phyloP scores from a whole-genome alignment of 345 rosid genomes.

The Eucalyptus cloeziana region DNA sequence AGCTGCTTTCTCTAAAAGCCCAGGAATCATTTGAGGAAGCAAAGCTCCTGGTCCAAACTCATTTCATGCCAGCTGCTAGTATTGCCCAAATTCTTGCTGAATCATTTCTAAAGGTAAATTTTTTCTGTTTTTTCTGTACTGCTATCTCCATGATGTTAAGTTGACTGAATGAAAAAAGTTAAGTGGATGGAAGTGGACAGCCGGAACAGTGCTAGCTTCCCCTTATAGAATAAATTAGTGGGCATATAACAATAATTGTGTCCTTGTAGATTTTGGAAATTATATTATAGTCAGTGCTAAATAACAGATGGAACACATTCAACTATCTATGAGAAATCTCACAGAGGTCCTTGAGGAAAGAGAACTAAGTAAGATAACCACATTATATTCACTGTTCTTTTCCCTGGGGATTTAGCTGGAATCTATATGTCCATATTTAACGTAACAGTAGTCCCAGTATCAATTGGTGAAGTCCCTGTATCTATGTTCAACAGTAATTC shows the following conservation, averaged over 20 bases:
- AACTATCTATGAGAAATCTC: neutral
- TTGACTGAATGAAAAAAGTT: neutral
- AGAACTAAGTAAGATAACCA: neutral
- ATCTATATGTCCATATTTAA: neutral
- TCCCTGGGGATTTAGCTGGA: neutral
- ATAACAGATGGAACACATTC: neutral
- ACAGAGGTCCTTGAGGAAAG: neutral
- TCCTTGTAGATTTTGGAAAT: neutral
- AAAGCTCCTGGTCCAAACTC: constrained; percentile 67
- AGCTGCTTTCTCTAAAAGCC: constrained; percentile 94
- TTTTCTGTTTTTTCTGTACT: neutral
- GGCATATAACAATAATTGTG: neutral
- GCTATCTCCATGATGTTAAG: neutral
- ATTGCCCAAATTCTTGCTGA: constrained; percentile 96
- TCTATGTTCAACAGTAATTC: neutral
- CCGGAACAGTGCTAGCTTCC: neutral
- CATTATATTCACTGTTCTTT: neutral
- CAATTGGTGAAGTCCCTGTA: neutral
- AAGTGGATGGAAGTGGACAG: neutral
- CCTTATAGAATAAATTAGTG: neutral
- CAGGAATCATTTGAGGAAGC: constrained; percentile 98
- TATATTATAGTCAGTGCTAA: neutral
- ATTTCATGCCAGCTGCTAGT: constrained; percentile 74
- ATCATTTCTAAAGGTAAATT: constrained; percentile 78
- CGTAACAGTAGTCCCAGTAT: neutral